Percentiles rank a stretch among this genome's conserved stretches.
Evolutionary conservation across 345 rosid genomes (phyloP).

Genomic region (Atalantia buxifolia): DNA sequence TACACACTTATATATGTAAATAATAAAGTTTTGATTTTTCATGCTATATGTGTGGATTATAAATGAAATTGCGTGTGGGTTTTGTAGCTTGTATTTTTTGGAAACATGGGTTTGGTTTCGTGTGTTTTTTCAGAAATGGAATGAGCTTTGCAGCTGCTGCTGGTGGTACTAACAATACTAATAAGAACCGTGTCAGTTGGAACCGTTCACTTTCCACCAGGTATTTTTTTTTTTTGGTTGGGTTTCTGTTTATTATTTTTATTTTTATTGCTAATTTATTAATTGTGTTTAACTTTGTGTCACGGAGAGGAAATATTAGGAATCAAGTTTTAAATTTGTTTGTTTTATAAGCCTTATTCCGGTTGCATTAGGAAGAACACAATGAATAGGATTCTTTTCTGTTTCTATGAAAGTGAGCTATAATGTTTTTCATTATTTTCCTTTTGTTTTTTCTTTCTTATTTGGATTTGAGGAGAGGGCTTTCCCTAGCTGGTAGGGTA

Average conservation of each 20-base stretch:
- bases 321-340: not conserved
- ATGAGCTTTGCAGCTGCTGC: conserved; percentile 46
- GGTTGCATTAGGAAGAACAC: not conserved
- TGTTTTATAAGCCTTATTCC: not conserved
- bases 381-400: not conserved
- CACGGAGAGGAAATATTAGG: not conserved
- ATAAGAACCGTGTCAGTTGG: conserved; percentile 72
- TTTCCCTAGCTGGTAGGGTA: not conserved
- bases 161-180: conserved; percentile 18
- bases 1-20: too few species aligned
- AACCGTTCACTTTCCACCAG: conserved; percentile 89
- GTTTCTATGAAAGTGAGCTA: not conserved
- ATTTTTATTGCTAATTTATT: not conserved
- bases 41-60: not conserved
- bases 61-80: not conserved
- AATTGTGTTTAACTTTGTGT: not conserved
- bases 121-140: conserved; percentile 21
- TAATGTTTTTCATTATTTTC: not conserved
- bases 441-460: not conserved
- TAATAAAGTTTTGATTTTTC: not conserved
- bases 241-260: too few species aligned
- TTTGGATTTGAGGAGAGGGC: not conserved
- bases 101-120: not conserved
- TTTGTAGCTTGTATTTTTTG: not conserved
- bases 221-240: conserved; percentile 30